phyloP scores from a whole-genome alignment of 208 protist species.

The Leishmania gerbilli region DNA sequence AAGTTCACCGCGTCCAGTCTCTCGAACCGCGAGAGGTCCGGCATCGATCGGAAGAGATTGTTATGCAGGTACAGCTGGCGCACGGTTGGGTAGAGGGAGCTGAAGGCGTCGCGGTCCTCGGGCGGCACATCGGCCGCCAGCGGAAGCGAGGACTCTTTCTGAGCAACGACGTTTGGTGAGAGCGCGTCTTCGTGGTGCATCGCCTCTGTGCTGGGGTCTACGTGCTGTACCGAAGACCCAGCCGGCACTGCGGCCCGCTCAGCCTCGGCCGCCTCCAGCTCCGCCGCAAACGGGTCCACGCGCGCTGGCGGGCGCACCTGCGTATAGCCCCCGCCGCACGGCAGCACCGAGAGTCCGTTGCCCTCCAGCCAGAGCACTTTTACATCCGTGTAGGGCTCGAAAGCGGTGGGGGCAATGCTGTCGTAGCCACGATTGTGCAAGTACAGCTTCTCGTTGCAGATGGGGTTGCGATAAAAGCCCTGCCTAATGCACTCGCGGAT shows the following conservation, averaged over 20 bases:
- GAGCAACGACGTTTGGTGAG: neutral
- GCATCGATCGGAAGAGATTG: constrained; percentile 89
- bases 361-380: constrained; percentile 95
- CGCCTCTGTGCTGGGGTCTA: constrained; percentile 15
- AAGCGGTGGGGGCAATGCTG: constrained; percentile 77
- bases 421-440: constrained; percentile 93
- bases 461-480: constrained; percentile 89
- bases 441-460: constrained; percentile 95
- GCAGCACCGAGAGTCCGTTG: constrained; percentile 77
- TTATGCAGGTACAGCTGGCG: constrained; percentile 94
- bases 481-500: constrained; percentile 86
- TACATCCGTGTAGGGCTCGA: constrained; percentile 85
- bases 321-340: constrained; percentile 52
- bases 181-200: neutral
- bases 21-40: constrained; percentile 82
- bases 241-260: neutral
- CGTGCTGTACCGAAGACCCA: constrained; percentile 11
- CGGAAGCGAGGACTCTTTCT: constrained; percentile 13
- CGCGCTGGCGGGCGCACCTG: constrained; percentile 43
- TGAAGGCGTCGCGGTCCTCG: constrained; percentile 69
- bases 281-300: constrained; percentile 31
- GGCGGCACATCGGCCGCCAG: constrained; percentile 13
- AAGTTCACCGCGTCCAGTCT: constrained; percentile 91
- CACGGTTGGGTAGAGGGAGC: constrained; percentile 83
- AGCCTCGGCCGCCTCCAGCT: constrained; percentile 15